Percentiles rank a stretch among this genome's conserved stretches.
These are phyloP conservation scores for Leccinum boreale DNA, from an alignment of 768 basidiomycete genomes.

Conservation along the genomic window DNA sequence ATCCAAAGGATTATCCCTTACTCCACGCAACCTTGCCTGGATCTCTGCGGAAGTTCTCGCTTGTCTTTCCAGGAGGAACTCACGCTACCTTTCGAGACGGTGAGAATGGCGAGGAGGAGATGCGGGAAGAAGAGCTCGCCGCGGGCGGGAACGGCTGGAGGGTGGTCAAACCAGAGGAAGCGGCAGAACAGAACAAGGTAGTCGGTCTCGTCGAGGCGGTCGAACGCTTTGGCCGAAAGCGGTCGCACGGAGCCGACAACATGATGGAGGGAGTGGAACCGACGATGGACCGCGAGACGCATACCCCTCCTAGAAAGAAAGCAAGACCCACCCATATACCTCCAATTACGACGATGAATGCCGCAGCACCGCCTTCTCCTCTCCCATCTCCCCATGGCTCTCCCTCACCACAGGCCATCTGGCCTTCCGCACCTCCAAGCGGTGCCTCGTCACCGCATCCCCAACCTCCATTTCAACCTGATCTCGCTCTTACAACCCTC, in stretches of 20 bases:
- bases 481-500: constrained; percentile 78
- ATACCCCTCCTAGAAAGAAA: constrained; percentile 70
- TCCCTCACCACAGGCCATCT: constrained; percentile 69
- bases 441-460: constrained; percentile 68
- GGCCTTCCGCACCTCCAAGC: constrained; percentile 82
- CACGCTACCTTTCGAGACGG: constrained; percentile 79
- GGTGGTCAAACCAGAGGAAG: constrained; percentile 68
- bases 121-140: constrained; percentile 68
- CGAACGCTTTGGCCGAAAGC: constrained; percentile 70
- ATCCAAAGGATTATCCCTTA: constrained; percentile 78
- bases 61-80: constrained; percentile 78
- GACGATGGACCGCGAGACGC: constrained; percentile 42
- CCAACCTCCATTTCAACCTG: constrained; percentile 75
- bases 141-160: constrained; percentile 70
- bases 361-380: constrained; percentile 80
- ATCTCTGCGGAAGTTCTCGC: constrained; percentile 69
- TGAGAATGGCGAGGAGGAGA: constrained; percentile 57
- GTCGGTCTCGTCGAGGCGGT: constrained; percentile 77
- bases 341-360: constrained; percentile 61
- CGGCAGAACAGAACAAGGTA: constrained; percentile 43
- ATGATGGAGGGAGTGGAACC: constrained; percentile 77
- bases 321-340: constrained; percentile 59
- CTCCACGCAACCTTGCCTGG: constrained; percentile 71
- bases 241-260: constrained; percentile 50
- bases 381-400: constrained; percentile 85